phyloP scores from a whole-genome alignment of 768 basidiomycete genomes.

The Pleurotus sapidus region DNA sequence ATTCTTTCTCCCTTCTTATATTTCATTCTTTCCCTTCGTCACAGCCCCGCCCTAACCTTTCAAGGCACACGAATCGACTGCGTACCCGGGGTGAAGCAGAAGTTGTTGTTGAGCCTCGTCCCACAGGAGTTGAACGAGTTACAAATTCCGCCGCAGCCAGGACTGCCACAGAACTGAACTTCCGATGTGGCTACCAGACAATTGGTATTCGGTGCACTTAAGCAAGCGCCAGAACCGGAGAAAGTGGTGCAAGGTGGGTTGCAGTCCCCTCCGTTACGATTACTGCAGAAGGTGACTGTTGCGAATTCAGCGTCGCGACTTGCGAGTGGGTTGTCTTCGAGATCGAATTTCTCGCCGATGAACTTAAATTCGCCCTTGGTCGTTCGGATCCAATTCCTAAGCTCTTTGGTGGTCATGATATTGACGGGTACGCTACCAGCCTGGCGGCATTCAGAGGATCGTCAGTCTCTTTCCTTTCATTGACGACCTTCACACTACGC shows the following conservation, averaged over 20 bases:
- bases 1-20: too few relatives aligned
- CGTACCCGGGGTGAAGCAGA: conserved; percentile 1
- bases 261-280: background rate
- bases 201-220: background rate
- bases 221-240: background rate
- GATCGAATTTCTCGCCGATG: background rate
- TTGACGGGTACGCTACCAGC: background rate
- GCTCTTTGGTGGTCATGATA: background rate
- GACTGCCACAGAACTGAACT: background rate
- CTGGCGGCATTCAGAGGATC: background rate
- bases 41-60: too few relatives aligned
- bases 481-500: background rate
- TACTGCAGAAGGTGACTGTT: background rate
- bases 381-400: background rate
- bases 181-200: background rate
- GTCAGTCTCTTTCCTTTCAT: background rate
- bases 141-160: background rate
- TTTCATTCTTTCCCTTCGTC: too few relatives aligned
- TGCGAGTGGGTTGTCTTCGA: background rate
- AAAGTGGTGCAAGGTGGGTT: background rate
- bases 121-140: conserved; percentile 1
- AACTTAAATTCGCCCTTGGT: conserved; percentile 3
- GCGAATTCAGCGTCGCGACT: background rate
- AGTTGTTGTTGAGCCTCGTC: background rate
- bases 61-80: background rate